These are phyloP conservation scores for Trichoderma reesei DNA, from an alignment of 495 filamentous ascomycete species.

Conservation along the genomic window DNA sequence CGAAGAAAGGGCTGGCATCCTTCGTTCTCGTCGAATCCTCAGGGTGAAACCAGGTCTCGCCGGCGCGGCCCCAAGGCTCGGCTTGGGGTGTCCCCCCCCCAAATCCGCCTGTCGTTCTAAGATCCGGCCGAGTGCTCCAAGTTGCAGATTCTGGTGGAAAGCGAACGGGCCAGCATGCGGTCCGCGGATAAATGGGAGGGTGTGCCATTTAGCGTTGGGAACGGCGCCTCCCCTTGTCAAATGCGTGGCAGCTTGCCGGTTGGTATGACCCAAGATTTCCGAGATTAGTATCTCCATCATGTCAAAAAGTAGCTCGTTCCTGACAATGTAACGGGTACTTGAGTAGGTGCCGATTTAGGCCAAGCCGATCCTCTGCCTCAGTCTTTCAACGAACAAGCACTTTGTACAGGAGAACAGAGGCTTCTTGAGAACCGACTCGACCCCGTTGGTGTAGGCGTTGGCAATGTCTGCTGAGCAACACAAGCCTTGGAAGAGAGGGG, in stretches of 20 bases:
- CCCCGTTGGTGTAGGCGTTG: background rate
- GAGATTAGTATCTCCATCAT: slow-evolving; percentile 6
- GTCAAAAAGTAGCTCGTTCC: slow-evolving; percentile 6
- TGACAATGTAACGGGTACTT: background rate
- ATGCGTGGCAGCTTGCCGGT: slow-evolving; percentile 6
- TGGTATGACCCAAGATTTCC: slow-evolving; percentile 8
- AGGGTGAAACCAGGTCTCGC: background rate
- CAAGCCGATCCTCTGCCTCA: background rate
- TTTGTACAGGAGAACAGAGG: background rate
- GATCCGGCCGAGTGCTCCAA: slow-evolving; percentile 5
- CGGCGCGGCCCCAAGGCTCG: background rate
- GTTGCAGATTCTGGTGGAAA: background rate
- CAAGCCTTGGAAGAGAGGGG: too few relatives aligned
- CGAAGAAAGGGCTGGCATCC: background rate
- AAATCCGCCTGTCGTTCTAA: background rate
- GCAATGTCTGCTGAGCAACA: too few relatives aligned
- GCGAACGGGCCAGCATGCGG: slow-evolving; percentile 4
- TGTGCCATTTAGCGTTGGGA: background rate
- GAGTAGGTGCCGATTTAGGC: background rate
- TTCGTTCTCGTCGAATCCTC: background rate
- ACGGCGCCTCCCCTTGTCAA: background rate
- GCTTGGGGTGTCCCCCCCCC: background rate
- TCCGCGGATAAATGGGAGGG: background rate
- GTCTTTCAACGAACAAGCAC: background rate
- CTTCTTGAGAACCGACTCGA: background rate